Evolutionary conservation across 768 basidiomycete genomes (phyloP).

Genomic region (Coprinellus aureogranulatus): DNA sequence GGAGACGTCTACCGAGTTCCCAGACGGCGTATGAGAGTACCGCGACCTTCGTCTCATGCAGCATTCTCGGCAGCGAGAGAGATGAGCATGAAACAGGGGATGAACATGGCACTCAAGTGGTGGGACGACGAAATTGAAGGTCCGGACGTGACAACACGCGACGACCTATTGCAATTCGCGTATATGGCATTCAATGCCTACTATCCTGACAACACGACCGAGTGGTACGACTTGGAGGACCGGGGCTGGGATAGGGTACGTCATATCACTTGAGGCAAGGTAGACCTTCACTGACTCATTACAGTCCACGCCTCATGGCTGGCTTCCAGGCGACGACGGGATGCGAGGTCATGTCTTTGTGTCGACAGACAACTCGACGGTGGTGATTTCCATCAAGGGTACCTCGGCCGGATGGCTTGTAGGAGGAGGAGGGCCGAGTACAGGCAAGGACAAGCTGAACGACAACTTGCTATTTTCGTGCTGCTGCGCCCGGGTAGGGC

Average conservation of each 20-base stretch:
- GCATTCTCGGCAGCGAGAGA: constrained; percentile 35
- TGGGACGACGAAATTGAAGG: constrained; percentile 57
- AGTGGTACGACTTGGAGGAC: constrained; percentile 71
- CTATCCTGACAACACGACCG: constrained; percentile 41
- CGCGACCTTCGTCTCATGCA: constrained; percentile 46
- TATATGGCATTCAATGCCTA: constrained; percentile 93
- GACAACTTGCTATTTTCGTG: constrained; percentile 96
- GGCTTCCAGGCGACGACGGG: constrained; percentile 87
- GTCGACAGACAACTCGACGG: constrained; percentile 78
- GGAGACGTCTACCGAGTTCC: constrained; percentile 41
- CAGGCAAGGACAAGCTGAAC: constrained; percentile 87
- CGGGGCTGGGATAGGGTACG: constrained; percentile 59
- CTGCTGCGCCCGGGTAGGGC: constrained; percentile 93
- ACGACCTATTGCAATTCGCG: constrained; percentile 72
- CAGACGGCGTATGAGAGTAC: constrained; percentile 37
- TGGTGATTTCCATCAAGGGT: constrained; percentile 90
- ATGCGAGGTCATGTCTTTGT: constrained; percentile 91
- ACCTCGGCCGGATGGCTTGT: constrained; percentile 75
- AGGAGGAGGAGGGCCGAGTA: constrained; percentile 75
- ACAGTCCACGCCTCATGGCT: constrained; percentile 77
- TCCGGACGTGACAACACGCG: constrained; percentile 71
- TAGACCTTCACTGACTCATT: not conserved
- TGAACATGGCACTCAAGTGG: constrained; percentile 53
- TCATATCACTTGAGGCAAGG: not conserved
- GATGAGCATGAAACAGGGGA: constrained; percentile 32